Base-by-base conservation (phyloP, 2,329 filamentous ascomycete genomes). In the Microcyclosporella mali region DNA sequence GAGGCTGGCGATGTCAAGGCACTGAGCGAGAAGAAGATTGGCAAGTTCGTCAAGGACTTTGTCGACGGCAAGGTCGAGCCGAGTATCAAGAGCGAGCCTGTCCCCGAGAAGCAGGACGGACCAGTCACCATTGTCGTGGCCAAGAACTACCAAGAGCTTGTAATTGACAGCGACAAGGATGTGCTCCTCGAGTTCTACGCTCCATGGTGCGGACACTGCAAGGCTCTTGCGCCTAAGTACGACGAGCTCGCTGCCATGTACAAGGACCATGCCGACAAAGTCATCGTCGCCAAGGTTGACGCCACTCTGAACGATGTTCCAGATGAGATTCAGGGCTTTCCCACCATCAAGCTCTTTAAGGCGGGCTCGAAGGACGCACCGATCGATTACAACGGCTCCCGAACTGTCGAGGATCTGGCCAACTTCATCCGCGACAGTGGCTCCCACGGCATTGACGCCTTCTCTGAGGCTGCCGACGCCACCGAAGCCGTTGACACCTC, bases 131-230 rank as follows among this genome's bases (percentile, higher is more conserved):
- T 94, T 49, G 78, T 98, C 45, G 92, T 98, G 45, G 92, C 90
- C 66, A 85, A 94, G 74, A 90, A 79, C 73, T 98, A 95, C 78
- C 77, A 95, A 52, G 78, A 94, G 6, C 72, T 97, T 56, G 89
- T 98, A 61, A 78, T 95, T 43, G 84, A 98, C 65, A 84, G 94
- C 68, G 77, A 83, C 65, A 97, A 97, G 84, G 92, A 98, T 69
- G 92, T 98, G 46, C 79, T 98, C 56, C 72, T 98, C 53, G 92
- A 98, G 76, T 97, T 95, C 75, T 98, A 98, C 74, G 92, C 92
- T 47, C 92, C 92, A 53, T 83, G 79, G 79, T 83, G 79, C 59
- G 79, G 79, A 64, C 79, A 83, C 70, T 83, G 79, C 78, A 82
- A 82, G 67, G 71, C 78, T 60, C 74, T 83, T 53, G 77, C 79